These are phyloP conservation scores for Meyerozyma sp. DNA, from an alignment of 1,139 yeast species.

Conservation along the genomic window DNA sequence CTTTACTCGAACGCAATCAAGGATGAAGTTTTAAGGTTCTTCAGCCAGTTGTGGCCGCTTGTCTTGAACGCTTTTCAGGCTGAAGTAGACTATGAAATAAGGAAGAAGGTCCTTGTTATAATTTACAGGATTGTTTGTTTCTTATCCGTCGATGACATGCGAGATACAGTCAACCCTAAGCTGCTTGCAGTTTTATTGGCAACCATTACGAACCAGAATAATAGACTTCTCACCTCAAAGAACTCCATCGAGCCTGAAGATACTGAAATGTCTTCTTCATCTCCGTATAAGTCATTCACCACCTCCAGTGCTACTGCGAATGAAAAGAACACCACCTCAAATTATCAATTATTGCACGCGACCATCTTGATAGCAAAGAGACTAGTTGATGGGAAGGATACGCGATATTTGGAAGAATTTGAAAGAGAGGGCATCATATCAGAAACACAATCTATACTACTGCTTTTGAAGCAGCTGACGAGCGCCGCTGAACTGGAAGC, in stretches of 20 bases:
- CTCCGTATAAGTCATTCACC: neutral
- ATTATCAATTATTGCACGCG: constrained; percentile 37
- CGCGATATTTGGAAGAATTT: constrained; percentile 41
- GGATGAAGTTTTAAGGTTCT: constrained; percentile 26
- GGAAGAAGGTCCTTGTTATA: constrained; percentile 55
- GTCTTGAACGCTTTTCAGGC: constrained; percentile 69
- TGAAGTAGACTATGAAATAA: constrained; percentile 62
- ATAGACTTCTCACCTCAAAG: neutral
- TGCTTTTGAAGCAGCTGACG: constrained; percentile 6
- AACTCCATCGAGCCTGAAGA: constrained; percentile 3
- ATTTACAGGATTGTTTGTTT: constrained; percentile 49
- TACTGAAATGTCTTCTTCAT: neutral
- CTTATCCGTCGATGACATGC: constrained; percentile 8
- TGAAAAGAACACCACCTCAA: constrained; percentile 15
- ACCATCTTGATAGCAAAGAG: constrained; percentile 46
- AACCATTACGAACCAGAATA: constrained; percentile 64
- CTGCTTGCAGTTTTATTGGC: constrained; percentile 50
- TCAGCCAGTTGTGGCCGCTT: constrained; percentile 51
- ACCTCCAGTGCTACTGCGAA: neutral
- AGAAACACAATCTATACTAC: constrained; percentile 13
- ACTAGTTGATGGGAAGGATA: constrained; percentile 43
- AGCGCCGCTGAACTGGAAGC: constrained; percentile 3
- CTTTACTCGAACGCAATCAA: neutral
- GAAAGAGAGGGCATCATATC: constrained; percentile 71
- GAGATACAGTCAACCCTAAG: constrained; percentile 15